Evolutionary conservation across 306 rosid species (phyloP), one percentile per base, ranked within the genome.

Genomic region (Trifolium subterraneum): DNA sequence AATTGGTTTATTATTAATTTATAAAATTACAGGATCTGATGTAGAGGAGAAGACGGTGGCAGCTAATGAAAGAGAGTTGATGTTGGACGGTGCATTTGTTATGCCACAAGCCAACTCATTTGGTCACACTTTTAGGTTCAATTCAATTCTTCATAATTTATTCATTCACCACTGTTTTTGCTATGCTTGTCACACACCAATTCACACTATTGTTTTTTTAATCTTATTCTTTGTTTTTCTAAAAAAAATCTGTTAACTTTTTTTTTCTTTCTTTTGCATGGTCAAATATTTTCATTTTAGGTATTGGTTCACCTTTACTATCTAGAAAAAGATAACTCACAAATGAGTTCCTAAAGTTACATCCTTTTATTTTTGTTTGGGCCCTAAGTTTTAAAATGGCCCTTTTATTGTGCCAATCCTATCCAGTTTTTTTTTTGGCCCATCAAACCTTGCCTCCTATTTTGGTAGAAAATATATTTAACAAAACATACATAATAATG

Each of bases 81-180:
- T 42, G 22, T 76, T 87, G 78, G 92, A 89, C 8, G 93, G 87
- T 65, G 95, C 79, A 62, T 87, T 89, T 86, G 64, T 66, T 76
- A 82, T 86, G 61, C 90, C 97, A 31, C 75, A 81, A n/a, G 61
- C 83, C 74, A 91, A 91, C 71, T 83, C 97, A 3, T 91, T 91
- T 70, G 97, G 97, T n/a, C 91, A 84, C 56, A 84, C 85, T 4
- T 91, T 89, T 82, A 89, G 97, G 97, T 91, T 85, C 64, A 64
- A 2, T 38, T 81, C 65, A 0, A 36, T 8, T 23, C 12, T 0
- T 0, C n/a, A 56, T 55, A 9, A 5, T 2, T 22, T 16, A 8
- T 8, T 8, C 23, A 50, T 7, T 50, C 11, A 16, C 4, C 20
- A 47, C 54, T 19, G 20, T 25, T 11, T 10, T 1, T 58, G 11